Base-by-base conservation (phyloP, 2,329 filamentous ascomycete species). In the Aspergillus candidus region DNA sequence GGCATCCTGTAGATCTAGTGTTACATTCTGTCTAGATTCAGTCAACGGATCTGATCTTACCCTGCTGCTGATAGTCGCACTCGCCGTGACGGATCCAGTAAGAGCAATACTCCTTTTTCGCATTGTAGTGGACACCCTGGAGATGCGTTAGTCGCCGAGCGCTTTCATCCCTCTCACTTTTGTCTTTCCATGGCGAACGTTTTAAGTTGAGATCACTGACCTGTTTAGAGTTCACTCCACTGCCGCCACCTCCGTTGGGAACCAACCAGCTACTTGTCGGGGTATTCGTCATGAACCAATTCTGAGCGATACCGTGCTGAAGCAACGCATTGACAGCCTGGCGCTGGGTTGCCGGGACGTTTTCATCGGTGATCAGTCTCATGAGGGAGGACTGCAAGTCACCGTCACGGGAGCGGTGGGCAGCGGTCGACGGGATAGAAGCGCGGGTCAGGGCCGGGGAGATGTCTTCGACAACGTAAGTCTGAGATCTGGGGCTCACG, bases 71-170 rank as follows among this genome's bases (percentile, higher is more conserved):
- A 63, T 88, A 96, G 49, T 85, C 85, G 62, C 90, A 96, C 35
- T 86, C 80, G 14, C 88, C 89, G 46, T 86, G 83, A 55, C 87
- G 83, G 43, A 95, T 83, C 89, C 89, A 96, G 65, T 91, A 88
- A 46, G 88, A 87, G 67, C 89, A 95, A 65, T 85, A 94, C 17
- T 84, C 71, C 62, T 94, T 94, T 57, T 77, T 79, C 5, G 41
- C 13, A 27, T 51, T 54, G 12, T 34, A 39, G 44, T 51, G 39
- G 17, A 40, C 18, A 36, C 46, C 40, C 40, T 47, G 38, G 4
- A 31, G n/a, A 27, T 40, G 18, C 29, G 43, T 56, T 40, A 55
- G 36, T n/a, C 18, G 36, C 22, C 7, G 22, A 2, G 22, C 6
- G 22, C 7, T 27, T 27, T n/a, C 17, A 31, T 34, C 11, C 15